Evolutionary conservation across 805 yeast genomes (phyloP).

Genomic region (Candida multigemmis): DNA sequence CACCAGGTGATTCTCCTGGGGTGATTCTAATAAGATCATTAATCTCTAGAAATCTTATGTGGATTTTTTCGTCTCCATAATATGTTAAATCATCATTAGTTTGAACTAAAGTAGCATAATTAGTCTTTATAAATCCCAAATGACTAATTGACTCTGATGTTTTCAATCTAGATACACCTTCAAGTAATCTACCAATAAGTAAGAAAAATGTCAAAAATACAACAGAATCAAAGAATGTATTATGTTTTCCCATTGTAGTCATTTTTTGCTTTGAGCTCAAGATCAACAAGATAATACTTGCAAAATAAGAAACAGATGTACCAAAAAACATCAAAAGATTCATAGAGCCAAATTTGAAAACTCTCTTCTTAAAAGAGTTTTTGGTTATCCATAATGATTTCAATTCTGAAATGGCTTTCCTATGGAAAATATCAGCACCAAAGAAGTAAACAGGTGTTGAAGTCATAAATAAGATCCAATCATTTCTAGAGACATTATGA

Average conservation of each 20-base stretch:
- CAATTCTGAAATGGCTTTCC: constrained; percentile 55
- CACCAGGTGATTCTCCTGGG: constrained; percentile 54
- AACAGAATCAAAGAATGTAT: constrained; percentile 73
- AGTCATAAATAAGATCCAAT: constrained; percentile 57
- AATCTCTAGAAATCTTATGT: constrained; percentile 38
- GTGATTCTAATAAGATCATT: constrained; percentile 41
- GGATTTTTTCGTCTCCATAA: constrained; percentile 13
- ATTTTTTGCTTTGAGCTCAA: constrained; percentile 29
- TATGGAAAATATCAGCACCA: constrained; percentile 66
- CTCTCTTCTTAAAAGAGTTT: constrained; percentile 44
- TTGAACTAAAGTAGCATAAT: constrained; percentile 34
- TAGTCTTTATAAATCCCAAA: constrained; percentile 43
- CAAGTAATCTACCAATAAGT: constrained; percentile 61
- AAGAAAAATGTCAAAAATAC: constrained; percentile 67
- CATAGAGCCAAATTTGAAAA: constrained; percentile 73
- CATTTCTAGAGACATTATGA: constrained; percentile 50
- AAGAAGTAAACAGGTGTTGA: constrained; percentile 70
- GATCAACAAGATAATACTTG: constrained; percentile 50
- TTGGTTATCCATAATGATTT: constrained; percentile 47
- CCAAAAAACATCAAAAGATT: constrained; percentile 65
- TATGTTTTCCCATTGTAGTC: constrained; percentile 35
- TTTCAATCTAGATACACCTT: constrained; percentile 55
- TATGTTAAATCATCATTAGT: constrained; percentile 14
- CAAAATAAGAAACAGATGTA: constrained; percentile 61
- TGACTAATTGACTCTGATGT: constrained; percentile 58